Evolutionary conservation across 306 rosid genomes (phyloP).

Genomic region (Lotus japonicus): DNA sequence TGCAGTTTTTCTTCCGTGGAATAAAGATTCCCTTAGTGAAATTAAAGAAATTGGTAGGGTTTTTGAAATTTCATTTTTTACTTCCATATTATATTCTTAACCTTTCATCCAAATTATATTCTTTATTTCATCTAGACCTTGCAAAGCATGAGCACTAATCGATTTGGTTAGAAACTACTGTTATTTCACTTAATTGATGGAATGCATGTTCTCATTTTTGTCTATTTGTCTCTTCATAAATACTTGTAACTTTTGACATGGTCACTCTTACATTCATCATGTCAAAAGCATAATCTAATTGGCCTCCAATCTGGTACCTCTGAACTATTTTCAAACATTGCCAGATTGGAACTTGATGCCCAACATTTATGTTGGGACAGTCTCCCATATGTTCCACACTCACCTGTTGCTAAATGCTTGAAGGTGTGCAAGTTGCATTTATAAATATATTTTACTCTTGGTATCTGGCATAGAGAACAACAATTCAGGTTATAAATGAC

Average conservation of each 20-base stretch:
- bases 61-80: background rate
- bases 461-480: constrained; percentile 9
- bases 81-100: background rate
- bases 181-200: background rate
- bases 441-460: background rate
- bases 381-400: background rate
- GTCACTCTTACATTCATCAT: background rate
- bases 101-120: background rate
- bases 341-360: constrained; percentile 13
- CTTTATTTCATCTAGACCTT: background rate
- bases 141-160: background rate
- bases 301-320: background rate
- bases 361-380: constrained; percentile 15
- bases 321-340: background rate
- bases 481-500: constrained; percentile 18
- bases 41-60: background rate
- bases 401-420: constrained; percentile 6
- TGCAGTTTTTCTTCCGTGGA: background rate
- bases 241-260: too few species aligned
- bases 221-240: too few species aligned
- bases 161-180: background rate
- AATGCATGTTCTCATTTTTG: too few species aligned
- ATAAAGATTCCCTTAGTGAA: background rate
- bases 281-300: background rate
- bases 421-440: background rate